A percentile compares a stretch with the other conserved stretches of the same genome.
Evolutionary conservation across 1,139 yeast species (phyloP).

Genomic region (Kodamaea alishanica): DNA sequence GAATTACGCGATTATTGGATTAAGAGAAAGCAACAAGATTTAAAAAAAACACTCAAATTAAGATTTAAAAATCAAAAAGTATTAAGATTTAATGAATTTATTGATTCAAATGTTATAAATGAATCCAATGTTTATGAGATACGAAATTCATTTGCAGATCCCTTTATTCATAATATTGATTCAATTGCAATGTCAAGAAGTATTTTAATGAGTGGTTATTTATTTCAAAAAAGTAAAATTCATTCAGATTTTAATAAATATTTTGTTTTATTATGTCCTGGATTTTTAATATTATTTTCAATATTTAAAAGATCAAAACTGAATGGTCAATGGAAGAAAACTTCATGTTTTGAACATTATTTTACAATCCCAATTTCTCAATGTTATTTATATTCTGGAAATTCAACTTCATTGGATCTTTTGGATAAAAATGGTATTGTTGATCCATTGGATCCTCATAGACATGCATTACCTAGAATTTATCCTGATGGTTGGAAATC

Average conservation of each 20-base stretch:
- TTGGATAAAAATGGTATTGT: slow-evolving; percentile 44
- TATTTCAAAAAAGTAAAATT: slow-evolving; percentile 66
- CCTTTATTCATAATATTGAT: slow-evolving; percentile 52
- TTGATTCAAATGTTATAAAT: slow-evolving; percentile 55
- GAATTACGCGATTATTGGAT: slow-evolving; percentile 60
- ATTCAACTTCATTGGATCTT: slow-evolving; percentile 55
- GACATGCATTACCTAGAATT: slow-evolving; percentile 60
- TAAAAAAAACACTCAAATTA: slow-evolving; percentile 31
- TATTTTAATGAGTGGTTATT: slow-evolving; percentile 57
- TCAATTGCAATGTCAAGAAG: slow-evolving; percentile 56
- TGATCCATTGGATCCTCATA: slow-evolving; percentile 51
- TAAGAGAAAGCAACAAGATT: slow-evolving; percentile 40
- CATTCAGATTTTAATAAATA: slow-evolving; percentile 61
- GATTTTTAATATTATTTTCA: slow-evolving; percentile 53
- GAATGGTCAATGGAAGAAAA: slow-evolving; percentile 45
- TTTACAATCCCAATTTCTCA: slow-evolving; percentile 58
- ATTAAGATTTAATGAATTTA: slow-evolving; percentile 52
- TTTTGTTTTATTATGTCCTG: slow-evolving; percentile 67
- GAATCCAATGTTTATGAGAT: slow-evolving; percentile 54
- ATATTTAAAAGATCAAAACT: slow-evolving; percentile 43
- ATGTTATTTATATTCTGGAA: slow-evolving; percentile 76
- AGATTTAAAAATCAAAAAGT: slow-evolving; percentile 45
- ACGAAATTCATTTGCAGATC: slow-evolving; percentile 50
- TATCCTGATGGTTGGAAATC: slow-evolving; percentile 85
- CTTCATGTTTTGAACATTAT: slow-evolving; percentile 45